Evolutionary conservation across 1,284 basidiomycete species (phyloP), one percentile per base, ranked within the genome.

Genomic region (Tilletia caries): DNA sequence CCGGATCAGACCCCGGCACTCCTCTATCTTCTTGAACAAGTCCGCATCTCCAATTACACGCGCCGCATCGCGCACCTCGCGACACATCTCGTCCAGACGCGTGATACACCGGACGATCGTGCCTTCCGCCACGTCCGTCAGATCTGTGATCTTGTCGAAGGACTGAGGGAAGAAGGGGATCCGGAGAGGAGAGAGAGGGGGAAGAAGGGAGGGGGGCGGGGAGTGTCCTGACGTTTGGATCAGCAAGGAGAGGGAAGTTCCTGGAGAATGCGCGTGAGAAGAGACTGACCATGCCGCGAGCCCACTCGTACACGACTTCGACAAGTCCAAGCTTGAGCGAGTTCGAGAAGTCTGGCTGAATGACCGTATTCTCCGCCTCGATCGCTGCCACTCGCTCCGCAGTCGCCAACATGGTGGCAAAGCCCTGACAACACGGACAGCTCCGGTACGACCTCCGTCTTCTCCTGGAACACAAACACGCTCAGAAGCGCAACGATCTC

Each of bases 261-360:
- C n/a, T n/a, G n/a, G n/a, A n/a, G n/a, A n/a, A n/a, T n/a, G n/a
- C n/a, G n/a, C n/a, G n/a, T n/a, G n/a, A n/a, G n/a, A n/a, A n/a
- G n/a, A 20, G 34, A 54, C 88, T 79, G 77, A 95, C 95, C 91
- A 95, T 96, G 68, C 96, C 96, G 81, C 91, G 91, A 0, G 96
- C 95, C 96, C 96, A 99, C 83, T 98, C 94, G 83, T 98, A 97
- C 8, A 98, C 95, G 0, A 97, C 95, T 80, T 96, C 92, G 13
- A 93, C 89, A 32, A 99, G 86, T 1, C 95, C 95, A 4, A 70
- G 75, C 70, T 79, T 76, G 64, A 76, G 68, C 1, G 69, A 65
- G 2, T 60, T 68, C 6, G 73, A 65, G 23, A 77, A 81, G 65
- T 82, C 80, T 60, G 81, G 77, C 23, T 69, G 65, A 2, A 91